These are phyloP conservation scores for Lachnum nothofagi DNA, from an alignment of 2,329 filamentous ascomycete genomes.

Conservation along the genomic window DNA sequence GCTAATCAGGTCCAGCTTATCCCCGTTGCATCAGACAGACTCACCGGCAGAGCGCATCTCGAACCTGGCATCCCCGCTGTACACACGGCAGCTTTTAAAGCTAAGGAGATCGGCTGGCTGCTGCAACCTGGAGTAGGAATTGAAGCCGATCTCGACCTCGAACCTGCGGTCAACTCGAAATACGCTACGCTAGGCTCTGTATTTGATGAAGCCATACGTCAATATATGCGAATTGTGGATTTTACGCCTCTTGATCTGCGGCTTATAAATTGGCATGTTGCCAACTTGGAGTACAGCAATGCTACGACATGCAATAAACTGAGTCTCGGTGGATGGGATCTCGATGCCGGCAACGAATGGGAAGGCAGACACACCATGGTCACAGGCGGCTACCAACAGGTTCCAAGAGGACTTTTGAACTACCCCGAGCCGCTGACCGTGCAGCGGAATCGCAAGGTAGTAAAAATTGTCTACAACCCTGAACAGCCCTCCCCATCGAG, in stretches of 20 bases:
- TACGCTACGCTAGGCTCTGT: conserved; percentile 80
- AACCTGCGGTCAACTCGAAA: conserved; percentile 54
- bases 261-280: conserved; percentile 95
- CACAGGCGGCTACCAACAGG: conserved; percentile 86
- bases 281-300: conserved; percentile 96
- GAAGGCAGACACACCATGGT: conserved; percentile 92
- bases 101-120: conserved; percentile 76
- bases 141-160: conserved; percentile 66
- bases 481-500: conserved; percentile 47
- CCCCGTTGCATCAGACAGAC: conserved; percentile 59
- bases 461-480: conserved; percentile 61
- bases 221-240: conserved; percentile 79
- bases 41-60: conserved; percentile 68
- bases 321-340: conserved; percentile 89
- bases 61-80: conserved; percentile 65
- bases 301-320: conserved; percentile 81
- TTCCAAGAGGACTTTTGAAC: conserved; percentile 79
- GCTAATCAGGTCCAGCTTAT: conserved; percentile 48
- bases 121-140: conserved; percentile 59
- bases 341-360: conserved; percentile 96
- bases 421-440: conserved; percentile 74
- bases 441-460: conserved; percentile 66
- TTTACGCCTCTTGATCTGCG: conserved; percentile 82
- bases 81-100: conserved; percentile 70
- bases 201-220: conserved; percentile 82